phyloP scores from a whole-genome alignment of 2,329 filamentous ascomycete species.

The Botrytis deweyae region DNA sequence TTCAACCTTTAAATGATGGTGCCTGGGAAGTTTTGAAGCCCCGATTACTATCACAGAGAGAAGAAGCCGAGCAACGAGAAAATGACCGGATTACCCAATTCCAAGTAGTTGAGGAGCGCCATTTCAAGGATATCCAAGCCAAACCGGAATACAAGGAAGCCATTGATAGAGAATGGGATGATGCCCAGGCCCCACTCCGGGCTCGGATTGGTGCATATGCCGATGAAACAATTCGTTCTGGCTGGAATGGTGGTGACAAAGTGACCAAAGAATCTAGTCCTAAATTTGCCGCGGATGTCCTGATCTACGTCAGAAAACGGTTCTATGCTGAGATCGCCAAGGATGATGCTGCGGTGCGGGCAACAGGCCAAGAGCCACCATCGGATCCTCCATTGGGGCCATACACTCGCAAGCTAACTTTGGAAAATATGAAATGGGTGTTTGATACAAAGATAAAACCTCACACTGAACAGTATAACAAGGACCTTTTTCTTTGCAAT shows the following conservation, averaged over 20 bases:
- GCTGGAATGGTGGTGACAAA: slow-evolving; percentile 63
- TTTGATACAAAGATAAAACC: slow-evolving; percentile 76
- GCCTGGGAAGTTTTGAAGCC: slow-evolving; percentile 70
- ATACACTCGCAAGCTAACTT: slow-evolving; percentile 61
- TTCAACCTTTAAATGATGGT: slow-evolving; percentile 63
- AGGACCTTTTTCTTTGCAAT: slow-evolving; percentile 75
- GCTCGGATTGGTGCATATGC: slow-evolving; percentile 64
- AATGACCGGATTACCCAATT: slow-evolving; percentile 42
- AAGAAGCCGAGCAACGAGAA: slow-evolving; percentile 61
- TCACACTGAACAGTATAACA: slow-evolving; percentile 62
- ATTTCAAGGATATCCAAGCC: slow-evolving; percentile 38
- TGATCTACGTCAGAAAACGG: slow-evolving; percentile 64
- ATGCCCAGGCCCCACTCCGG: slow-evolving; percentile 65
- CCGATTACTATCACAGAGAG: slow-evolving; percentile 64
- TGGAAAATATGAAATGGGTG: slow-evolving; percentile 86
- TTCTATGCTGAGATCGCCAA: slow-evolving; percentile 63
- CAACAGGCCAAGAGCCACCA: slow-evolving; percentile 47
- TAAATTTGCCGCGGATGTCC: slow-evolving; percentile 69
- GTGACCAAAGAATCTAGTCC: slow-evolving; percentile 63
- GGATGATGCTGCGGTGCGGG: slow-evolving; percentile 49
- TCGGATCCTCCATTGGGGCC: slow-evolving; percentile 53
- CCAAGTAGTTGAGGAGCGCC: slow-evolving; percentile 42
- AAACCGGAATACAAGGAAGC: slow-evolving; percentile 55
- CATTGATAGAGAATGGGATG: slow-evolving; percentile 69
- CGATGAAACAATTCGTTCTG: slow-evolving; percentile 65